Conservation (phyloP, 2,329 filamentous ascomycete species). For the Blumeria graminis region DNA sequence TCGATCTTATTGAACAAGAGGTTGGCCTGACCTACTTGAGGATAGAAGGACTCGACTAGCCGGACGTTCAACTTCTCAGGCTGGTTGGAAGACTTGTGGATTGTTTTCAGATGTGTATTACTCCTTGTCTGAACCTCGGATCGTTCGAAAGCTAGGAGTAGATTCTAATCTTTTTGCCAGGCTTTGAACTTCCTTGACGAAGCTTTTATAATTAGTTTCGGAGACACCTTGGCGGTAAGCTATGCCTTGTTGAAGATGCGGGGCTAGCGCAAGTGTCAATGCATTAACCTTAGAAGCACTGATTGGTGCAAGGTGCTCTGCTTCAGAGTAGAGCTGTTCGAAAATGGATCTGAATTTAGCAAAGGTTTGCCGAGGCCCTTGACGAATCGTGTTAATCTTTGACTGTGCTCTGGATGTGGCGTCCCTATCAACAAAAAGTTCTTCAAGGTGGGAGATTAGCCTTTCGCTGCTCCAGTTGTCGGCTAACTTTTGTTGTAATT, state of each 20-base stretch:
- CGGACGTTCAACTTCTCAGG: neutral
- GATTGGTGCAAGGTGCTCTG: neutral
- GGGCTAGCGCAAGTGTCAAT: neutral
- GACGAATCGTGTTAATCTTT: neutral
- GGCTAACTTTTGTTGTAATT: neutral
- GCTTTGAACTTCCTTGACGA: neutral
- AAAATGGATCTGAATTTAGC: neutral
- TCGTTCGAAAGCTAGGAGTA: neutral
- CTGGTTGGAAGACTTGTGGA: neutral
- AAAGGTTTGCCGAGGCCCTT: neutral
- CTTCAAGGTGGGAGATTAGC: neutral
- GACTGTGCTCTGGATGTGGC: neutral
- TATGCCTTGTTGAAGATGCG: neutral
- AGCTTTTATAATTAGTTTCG: neutral
- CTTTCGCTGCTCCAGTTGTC: neutral
- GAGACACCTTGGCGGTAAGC: neutral
- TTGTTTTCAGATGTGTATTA: neutral
- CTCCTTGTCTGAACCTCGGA: neutral
- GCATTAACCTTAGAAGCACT: neutral
- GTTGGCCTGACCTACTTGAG: neutral
- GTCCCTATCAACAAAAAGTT: neutral
- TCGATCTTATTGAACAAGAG: neutral
- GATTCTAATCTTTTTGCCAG: neutral
- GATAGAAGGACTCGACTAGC: neutral
- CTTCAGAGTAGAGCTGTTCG: neutral